Percentiles rank a stretch among this genome's conserved stretches.
phyloP scores from a whole-genome alignment of 257 asterid genomes.

The Paulownia fortunei region DNA sequence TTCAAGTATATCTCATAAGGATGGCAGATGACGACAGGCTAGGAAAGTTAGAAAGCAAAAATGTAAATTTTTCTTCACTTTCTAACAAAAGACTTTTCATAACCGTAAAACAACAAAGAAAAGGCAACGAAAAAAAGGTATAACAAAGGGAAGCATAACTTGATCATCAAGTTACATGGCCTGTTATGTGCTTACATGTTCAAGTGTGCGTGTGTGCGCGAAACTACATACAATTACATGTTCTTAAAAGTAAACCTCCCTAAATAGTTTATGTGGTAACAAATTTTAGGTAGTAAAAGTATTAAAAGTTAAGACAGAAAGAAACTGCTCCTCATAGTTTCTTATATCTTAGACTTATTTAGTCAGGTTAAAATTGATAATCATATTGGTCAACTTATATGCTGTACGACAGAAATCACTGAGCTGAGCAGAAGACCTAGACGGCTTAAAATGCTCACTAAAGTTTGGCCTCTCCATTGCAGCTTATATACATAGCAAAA shows the following conservation, averaged over 20 bases:
- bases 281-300: background rate
- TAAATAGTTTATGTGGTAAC: background rate
- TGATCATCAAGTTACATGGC: background rate
- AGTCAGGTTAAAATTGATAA: background rate
- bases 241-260: background rate
- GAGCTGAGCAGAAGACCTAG: background rate
- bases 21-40: background rate
- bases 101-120: background rate
- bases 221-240: background rate
- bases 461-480: background rate
- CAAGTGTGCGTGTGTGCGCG: background rate
- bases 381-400: background rate
- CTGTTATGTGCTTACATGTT: background rate
- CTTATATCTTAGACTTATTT: background rate
- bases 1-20: background rate
- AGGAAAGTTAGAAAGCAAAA: background rate
- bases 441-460: background rate
- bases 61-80: background rate
- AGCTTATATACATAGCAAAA: background rate
- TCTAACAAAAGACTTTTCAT: background rate
- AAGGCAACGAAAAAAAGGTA: background rate
- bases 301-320: background rate
- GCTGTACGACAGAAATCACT: background rate
- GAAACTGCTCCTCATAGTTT: background rate
- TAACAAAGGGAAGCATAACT: background rate